phyloP scores from a whole-genome alignment of 1,284 basidiomycete species.

The Pyrrhoderma noxium region DNA sequence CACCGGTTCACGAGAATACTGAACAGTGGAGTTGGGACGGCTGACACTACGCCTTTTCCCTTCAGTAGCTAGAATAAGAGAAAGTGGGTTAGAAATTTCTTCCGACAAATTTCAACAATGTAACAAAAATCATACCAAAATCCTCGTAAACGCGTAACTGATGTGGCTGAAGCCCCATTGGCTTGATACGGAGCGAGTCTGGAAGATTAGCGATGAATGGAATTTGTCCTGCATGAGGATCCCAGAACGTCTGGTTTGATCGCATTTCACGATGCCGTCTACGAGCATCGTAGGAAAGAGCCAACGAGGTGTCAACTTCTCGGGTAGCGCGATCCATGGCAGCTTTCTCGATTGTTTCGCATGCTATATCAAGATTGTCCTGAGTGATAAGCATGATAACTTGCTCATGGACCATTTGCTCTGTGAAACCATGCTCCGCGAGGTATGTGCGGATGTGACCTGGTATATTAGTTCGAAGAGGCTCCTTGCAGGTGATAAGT shows the following conservation, averaged over 20 bases:
- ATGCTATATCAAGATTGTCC: slow-evolving; percentile 93
- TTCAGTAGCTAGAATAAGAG: slow-evolving; percentile 36
- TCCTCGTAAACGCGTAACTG: slow-evolving; percentile 95
- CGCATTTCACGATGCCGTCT: slow-evolving; percentile 84
- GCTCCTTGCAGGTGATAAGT: slow-evolving; percentile 97
- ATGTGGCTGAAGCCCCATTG: slow-evolving; percentile 72
- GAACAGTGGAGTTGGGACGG: slow-evolving; percentile 58
- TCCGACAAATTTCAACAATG: neutral
- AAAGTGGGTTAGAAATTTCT: neutral
- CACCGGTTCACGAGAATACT: slow-evolving; percentile 42
- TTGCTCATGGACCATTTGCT: slow-evolving; percentile 66
- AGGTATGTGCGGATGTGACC: slow-evolving; percentile 80
- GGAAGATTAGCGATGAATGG: slow-evolving; percentile 80
- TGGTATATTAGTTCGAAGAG: slow-evolving; percentile 89
- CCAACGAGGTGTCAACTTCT: slow-evolving; percentile 93
- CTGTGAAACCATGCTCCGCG: slow-evolving; percentile 80
- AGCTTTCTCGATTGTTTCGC: slow-evolving; percentile 92
- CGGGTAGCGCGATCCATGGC: slow-evolving; percentile 94
- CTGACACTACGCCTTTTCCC: slow-evolving; percentile 48
- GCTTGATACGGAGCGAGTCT: slow-evolving; percentile 82
- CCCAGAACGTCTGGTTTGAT: slow-evolving; percentile 79
- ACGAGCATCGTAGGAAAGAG: slow-evolving; percentile 74
- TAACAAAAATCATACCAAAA: slow-evolving; percentile 52
- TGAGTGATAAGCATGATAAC: slow-evolving; percentile 78
- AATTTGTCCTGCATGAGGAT: slow-evolving; percentile 63